Base-by-base conservation (phyloP, 352 stramenopile genomes). In the Peronospora belbahrii region DNA sequence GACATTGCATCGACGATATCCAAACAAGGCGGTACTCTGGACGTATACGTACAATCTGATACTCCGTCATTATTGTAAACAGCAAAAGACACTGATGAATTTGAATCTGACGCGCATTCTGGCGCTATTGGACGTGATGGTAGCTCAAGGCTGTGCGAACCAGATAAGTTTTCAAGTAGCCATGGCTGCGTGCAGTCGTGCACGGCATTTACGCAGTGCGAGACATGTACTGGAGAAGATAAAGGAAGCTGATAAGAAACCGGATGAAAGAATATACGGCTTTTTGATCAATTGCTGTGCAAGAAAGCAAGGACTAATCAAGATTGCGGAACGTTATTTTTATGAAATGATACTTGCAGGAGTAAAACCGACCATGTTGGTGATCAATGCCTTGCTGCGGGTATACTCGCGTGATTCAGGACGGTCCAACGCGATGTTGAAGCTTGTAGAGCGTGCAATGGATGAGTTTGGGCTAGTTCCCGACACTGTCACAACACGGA, bases 221-320 rank as follows among this genome's bases (percentile, higher is more conserved):
- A 51, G 38, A 14, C 37, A 46, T 9, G 70, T 88, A 20, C 17
- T 86, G 6, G 32, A 59, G 23, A 54, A 74, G 24, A 86, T 88
- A 71, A 28, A 62, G 6, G 53, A 45, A 11, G 43, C 43, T 11
- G 59, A 52, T 0, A 53, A 39, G 1, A 32, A 59, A 10, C 65
- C 63, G 0, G 65, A 67, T 15, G 59, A 50, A 17, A 76, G 71
- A 22, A 63, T 75, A 4, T 86, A 78, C 48, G 67, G 70, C 3
- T 80, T 71, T 37, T 34, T 74, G 33, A 83, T 90, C 44, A 85
- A 74, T 42, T 86, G 75, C 42, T 88, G 78, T 39, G 70, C 67
- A 1, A 60, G 57, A 17, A 62, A 71, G 33, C 24, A 50, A 34
- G 59, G 63, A 9, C 22, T 69, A 8, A 41, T 84, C 19, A 24